Evolutionary conservation across 768 basidiomycete species (phyloP), one percentile per base, ranked within the genome.

Genomic region (Kwoniella sp.): DNA sequence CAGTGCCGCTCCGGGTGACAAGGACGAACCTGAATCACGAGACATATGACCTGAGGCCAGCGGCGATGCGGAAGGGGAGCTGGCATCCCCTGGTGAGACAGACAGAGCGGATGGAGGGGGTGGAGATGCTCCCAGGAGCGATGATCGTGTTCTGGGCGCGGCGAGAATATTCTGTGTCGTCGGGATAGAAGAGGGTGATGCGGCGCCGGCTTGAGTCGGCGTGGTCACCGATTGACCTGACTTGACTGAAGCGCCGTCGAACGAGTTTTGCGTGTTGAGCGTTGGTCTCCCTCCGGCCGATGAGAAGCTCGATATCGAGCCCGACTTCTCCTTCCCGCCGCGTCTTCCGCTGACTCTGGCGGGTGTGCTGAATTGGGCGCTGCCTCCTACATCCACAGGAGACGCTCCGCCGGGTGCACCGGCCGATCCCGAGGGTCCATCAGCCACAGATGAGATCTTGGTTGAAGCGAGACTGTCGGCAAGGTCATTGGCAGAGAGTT

Each of bases 151-250:
- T 48, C 67, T 85, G 82, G 90, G 88, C 58, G 86, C 83, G 62
- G 92, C 87, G 62, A 96, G 87, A 71, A 97, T 96, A 37, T 93
- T 92, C 58, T 89, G 89, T 0, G 90, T 87, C 25, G 86, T 84
- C 25, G 77, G 73, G 54, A 75, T 70, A 28, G 64, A 38, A 9
- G 66, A 55, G 8, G 73, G 58, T 5, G 61, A 47, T 8, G 68
- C 52, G 58, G 66, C 45, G 23, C 31, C 61, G 26, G 45, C 54
- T n/a, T 66, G 45, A 11, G 56, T 58, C 8, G 55, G 50, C 17
- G 72, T 62, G 15, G 61, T 38, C 0, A 61, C 15, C 15, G 65
- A 57, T 48, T 57, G 55, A n/a, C 45, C 37, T 17, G 65, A 66
- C 29, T 56, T 45, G 41, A 45, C 41, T 58, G 50, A 55, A 41